Evolutionary conservation across 139 green algal genomes (phyloP).

Genomic region (Limnomonas spitsbergensis): DNA sequence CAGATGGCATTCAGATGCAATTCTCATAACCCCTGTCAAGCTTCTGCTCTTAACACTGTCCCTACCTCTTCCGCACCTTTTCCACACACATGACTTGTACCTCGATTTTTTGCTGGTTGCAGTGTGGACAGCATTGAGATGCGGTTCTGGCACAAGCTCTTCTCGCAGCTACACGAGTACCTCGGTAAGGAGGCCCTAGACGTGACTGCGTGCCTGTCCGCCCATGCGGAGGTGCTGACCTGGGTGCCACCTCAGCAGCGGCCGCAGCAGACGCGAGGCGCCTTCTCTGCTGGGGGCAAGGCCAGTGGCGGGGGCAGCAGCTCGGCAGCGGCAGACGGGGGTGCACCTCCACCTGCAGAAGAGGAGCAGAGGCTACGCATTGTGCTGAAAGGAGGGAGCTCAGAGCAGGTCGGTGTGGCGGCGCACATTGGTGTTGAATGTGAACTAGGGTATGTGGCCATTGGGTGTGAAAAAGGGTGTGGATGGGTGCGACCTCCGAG

Average conservation of each 20-base stretch:
- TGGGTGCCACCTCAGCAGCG: too few species aligned
- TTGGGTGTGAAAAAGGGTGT: not conserved
- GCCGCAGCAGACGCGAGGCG: not conserved
- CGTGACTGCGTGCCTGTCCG: conserved; percentile 6
- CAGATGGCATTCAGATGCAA: too few species aligned
- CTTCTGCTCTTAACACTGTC: too few species aligned
- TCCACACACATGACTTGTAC: too few species aligned
- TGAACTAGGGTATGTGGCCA: not conserved
- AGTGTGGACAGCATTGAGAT: conserved; percentile 2
- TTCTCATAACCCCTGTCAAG: too few species aligned
- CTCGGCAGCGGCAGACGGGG: not conserved
- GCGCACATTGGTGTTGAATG: not conserved
- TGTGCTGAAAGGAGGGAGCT: not conserved
- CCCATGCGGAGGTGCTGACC: not conserved
- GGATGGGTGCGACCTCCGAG: not conserved
- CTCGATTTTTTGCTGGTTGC: too few species aligned
- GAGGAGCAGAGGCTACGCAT: not conserved
- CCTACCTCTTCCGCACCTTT: too few species aligned
- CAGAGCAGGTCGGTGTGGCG: not conserved
- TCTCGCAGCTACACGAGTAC: conserved; percentile 15
- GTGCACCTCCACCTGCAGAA: not conserved
- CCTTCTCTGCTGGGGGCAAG: not conserved
- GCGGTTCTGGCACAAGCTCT: conserved; percentile 16
- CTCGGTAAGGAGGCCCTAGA: conserved; percentile 16
- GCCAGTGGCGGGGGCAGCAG: not conserved